Conservation (phyloP, 805 yeast genomes). For the Teunomyces pallodes region DNA sequence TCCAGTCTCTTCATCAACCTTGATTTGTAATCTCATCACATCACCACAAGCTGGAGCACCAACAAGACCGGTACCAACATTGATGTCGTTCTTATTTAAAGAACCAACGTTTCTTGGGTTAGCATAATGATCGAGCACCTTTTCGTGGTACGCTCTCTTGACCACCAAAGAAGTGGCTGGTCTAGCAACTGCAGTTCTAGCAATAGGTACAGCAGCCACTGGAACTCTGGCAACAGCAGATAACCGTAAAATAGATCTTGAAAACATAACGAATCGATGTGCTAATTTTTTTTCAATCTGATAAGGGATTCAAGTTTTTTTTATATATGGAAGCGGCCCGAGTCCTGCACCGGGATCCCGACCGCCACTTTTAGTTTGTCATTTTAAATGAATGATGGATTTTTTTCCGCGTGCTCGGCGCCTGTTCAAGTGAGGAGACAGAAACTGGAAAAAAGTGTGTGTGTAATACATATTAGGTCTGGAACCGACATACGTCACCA, state of each 20-base stretch:
- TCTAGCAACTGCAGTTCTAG: constrained; percentile 2
- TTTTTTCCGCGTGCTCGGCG: neutral
- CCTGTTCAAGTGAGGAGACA: neutral
- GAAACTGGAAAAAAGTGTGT: neutral
- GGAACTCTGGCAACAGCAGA: constrained; percentile 8
- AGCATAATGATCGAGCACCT: constrained; percentile 92
- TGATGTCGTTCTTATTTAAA: constrained; percentile 66
- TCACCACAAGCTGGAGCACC: constrained; percentile 99
- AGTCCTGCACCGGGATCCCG: constrained; percentile 1
- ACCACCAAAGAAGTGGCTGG: constrained; percentile 7
- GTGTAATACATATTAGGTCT: neutral
- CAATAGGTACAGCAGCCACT: neutral
- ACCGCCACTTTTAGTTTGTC: neutral
- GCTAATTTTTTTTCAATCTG: constrained; percentile 1
- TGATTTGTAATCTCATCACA: constrained; percentile 95
- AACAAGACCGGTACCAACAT: constrained; percentile 95
- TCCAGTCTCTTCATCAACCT: constrained; percentile 88
- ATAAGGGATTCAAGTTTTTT: constrained; percentile 1
- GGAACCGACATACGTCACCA: neutral
- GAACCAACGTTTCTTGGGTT: constrained; percentile 98
- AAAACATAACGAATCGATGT: constrained; percentile 17
- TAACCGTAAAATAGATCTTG: constrained; percentile 22
- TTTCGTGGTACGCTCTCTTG: constrained; percentile 68
- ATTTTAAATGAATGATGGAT: neutral
- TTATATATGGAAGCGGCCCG: neutral